Evolutionary conservation across 257 asterid genomes (phyloP).

Genomic region (Echites panduratus): DNA sequence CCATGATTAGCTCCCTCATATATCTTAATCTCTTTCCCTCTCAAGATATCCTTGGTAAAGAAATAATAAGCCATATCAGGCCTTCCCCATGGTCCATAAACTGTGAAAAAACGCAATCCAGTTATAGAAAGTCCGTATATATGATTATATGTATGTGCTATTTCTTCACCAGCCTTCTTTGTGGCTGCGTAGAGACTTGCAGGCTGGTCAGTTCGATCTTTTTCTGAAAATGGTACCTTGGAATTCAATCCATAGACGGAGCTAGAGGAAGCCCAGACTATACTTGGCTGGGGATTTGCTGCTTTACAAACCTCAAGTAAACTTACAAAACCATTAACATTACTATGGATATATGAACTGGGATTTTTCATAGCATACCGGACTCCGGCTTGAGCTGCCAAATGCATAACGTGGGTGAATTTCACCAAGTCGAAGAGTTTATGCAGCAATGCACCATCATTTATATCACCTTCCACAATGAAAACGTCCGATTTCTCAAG

Average conservation of each 20-base stretch:
- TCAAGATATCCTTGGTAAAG: conserved; percentile 70
- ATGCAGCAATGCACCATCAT: conserved; percentile 42
- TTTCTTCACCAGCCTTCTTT: conserved; percentile 82
- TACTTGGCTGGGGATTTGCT: conserved; percentile 57
- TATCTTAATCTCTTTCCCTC: conserved; percentile 63
- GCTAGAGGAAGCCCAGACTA: conserved; percentile 84
- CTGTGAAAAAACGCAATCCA: conserved; percentile 71
- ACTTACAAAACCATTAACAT: conserved; percentile 60
- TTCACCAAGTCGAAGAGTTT: conserved; percentile 46
- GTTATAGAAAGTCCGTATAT: conserved; percentile 73
- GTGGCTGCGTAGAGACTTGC: conserved; percentile 88
- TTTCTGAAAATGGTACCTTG: conserved; percentile 73
- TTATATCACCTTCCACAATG: conserved; percentile 55
- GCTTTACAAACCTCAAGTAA: conserved; percentile 60
- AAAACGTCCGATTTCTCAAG: conserved; percentile 49
- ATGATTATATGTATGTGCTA: conserved; percentile 74
- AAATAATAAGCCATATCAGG: conserved; percentile 86
- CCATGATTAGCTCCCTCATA: conserved; percentile 61
- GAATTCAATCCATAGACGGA: conserved; percentile 82
- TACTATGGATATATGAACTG: conserved; percentile 57
- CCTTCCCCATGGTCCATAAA: conserved; percentile 91
- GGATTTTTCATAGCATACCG: conserved; percentile 81
- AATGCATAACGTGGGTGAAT: conserved; percentile 74
- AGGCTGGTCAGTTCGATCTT: conserved; percentile 67
- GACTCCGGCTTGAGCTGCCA: conserved; percentile 90